Base-by-base conservation (phyloP, 805 yeast genomes). In the Hanseniaspora pseudoguilliermondii region DNA sequence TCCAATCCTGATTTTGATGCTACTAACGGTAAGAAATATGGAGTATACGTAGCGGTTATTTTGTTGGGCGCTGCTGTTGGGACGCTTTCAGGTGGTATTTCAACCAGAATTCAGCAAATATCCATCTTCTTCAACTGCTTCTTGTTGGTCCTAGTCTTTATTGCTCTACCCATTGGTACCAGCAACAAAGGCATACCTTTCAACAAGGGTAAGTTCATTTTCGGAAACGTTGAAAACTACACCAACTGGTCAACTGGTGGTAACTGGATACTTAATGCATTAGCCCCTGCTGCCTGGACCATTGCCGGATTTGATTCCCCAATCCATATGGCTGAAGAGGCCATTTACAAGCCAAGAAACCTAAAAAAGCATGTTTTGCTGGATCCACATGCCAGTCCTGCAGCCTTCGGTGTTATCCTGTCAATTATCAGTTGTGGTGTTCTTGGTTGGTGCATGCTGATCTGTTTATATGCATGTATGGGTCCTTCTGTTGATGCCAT, bases 281-380 rank as follows among this genome's bases (percentile, higher is more conserved):
- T 80, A 75, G 75, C 80, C 77, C 82, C 86, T 0, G 79, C 81
- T 4, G 76, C 82, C 57, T 83, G 89, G 89, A 81, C 86, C 32
- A 81, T 83, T 67, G 84, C 85, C 42, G 82, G 84, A 1, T 82
- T 81, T 64, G 88, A 83, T 65, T 77, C 84, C 5, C 79, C 83
- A 62, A 81, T 83, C 49, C 87, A 83, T 68, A 79, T 82, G 81
- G 73, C 83, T 15, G 89, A 83, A 65, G 88, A 83, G 65, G 83
- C 84, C 23, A 72, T 73, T 55, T 77, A 81, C 62, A 83, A 86
- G 15, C 70, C 81, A 2, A 73, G 60, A 54, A 71, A 55, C 15
- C 18, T 39, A 40, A 75, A 6, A 3, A 55, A 44, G 18, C 54
- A 49, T 20, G 49, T 55, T n/a, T 11, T 55, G 13, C 34, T 55